Base-by-base conservation (phyloP, 1,284 basidiomycete species). In the Ceratobasidium sp. region DNA sequence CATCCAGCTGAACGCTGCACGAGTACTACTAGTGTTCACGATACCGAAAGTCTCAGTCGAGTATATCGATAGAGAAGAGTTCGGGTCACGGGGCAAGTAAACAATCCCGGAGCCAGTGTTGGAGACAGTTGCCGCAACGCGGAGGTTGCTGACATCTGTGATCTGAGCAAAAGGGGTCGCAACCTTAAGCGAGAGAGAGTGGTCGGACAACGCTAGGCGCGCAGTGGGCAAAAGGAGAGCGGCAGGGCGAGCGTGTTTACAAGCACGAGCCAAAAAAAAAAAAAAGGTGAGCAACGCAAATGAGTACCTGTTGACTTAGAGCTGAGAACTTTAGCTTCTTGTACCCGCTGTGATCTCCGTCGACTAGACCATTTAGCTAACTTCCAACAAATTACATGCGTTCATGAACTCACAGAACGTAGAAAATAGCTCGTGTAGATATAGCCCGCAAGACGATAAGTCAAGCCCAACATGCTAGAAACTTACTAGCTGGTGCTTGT, bases 61-160 rank as follows among this genome's bases (percentile, higher is more conserved):
- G 67, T 85, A 76, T 56, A 81, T 81, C 65, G 82, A 82, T 48
- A 88, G 81, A 27, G 83, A 79, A 24, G 84, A 80, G 44, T 80
- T 79, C 31, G 86, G 86, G 79, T 87, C 84, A 76, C 86, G 86
- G 75, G 87, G 80, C 64, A 87, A 79, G 78, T 84, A 85, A 73
- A 87, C 75, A 74, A 84, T 84, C 80, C 86, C 85, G 57, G 84
- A 82, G 69, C 86, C 86, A 72, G 84, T 86, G 82, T 87, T 87
- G 76, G 81, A 83, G 75, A 87, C 69, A 47, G 84, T 85, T 17
- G 85, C 80, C 33, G 78, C 78, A 59, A 87, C 81, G 78, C 84
- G 84, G 65, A 86, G 79, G 78, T 84, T 84, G 62, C 84, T 80
- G 48, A 87, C 83, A 76, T 80, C 81, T 45, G 80, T 78, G 45